Evolutionary conservation across 805 yeast species (phyloP).

Genomic region (Wickerhamomyces alni): DNA sequence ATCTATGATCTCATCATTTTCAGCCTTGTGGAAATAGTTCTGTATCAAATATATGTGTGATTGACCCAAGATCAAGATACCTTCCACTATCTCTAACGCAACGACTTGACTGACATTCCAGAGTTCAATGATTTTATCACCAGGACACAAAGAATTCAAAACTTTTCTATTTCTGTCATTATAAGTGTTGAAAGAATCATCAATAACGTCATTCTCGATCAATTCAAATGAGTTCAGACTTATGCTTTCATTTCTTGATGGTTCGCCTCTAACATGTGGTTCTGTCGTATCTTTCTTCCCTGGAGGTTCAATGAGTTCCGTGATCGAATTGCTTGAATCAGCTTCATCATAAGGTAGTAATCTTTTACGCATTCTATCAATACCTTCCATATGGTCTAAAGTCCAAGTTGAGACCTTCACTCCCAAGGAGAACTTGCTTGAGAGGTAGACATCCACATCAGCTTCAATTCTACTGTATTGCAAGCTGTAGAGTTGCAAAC

Average conservation of each 20-base stretch:
- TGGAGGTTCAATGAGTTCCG: conserved; percentile 37
- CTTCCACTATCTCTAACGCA: conserved; percentile 74
- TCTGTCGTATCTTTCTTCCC: conserved; percentile 19
- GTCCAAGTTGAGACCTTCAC: conserved; percentile 30
- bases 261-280: conserved; percentile 5
- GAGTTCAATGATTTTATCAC: conserved; percentile 64
- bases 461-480: conserved; percentile 42
- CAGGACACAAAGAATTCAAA: conserved; percentile 57
- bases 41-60: conserved; percentile 62
- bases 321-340: conserved; percentile 36
- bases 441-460: conserved; percentile 33
- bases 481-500: conserved; percentile 39
- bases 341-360: conserved; percentile 48
- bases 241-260: conserved; percentile 15
- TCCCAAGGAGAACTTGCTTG: conserved; percentile 5
- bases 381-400: conserved; percentile 66
- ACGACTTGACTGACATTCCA: conserved; percentile 73
- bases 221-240: conserved; percentile 36
- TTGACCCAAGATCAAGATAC: conserved; percentile 64
- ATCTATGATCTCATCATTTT: conserved; percentile 52
- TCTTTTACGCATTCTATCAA: conserved; percentile 59
- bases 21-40: conserved; percentile 53
- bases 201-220: conserved; percentile 34
- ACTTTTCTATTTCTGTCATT: conserved; percentile 75
- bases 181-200: conserved; percentile 26